A percentile compares a stretch with the other conserved stretches of the same genome.
These are phyloP conservation scores for Nigrospora osmanthi DNA, from an alignment of 2,329 filamentous ascomycete species.

Conservation along the genomic window DNA sequence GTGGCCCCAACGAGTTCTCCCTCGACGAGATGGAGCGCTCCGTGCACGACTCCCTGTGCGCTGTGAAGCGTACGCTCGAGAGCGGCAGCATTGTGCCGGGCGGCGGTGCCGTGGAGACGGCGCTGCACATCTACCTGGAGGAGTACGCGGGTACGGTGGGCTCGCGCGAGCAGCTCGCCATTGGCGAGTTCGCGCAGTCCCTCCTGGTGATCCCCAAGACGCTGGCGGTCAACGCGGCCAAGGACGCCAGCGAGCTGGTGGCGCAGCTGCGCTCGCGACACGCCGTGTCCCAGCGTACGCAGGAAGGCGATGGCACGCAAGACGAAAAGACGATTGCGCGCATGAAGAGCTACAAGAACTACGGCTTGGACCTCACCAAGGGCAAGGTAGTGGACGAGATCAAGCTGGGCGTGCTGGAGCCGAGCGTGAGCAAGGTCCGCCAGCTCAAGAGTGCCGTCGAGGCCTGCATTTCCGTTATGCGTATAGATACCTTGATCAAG, in stretches of 20 bases:
- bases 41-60: slow-evolving; percentile 91
- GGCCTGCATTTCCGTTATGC: slow-evolving; percentile 98
- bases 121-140: slow-evolving; percentile 96
- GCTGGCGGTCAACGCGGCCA: slow-evolving; percentile 91
- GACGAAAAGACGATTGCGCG: slow-evolving; percentile 85
- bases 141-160: slow-evolving; percentile 97
- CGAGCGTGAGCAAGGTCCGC: slow-evolving; percentile 95
- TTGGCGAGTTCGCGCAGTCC: slow-evolving; percentile 93
- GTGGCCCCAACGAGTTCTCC: slow-evolving; percentile 91
- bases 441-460: slow-evolving; percentile 98
- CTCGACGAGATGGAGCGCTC: slow-evolving; percentile 99
- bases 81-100: slow-evolving; percentile 95
- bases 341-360: slow-evolving; percentile 98
- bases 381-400: slow-evolving; percentile 90
- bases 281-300: slow-evolving; percentile 84
- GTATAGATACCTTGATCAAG: slow-evolving; percentile 98
- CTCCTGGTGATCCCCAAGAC: slow-evolving; percentile 95
- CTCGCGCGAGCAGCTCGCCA: slow-evolving; percentile 93
- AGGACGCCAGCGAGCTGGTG: slow-evolving; percentile 90
- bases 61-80: slow-evolving; percentile 94
- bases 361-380: slow-evolving; percentile 82
- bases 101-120: slow-evolving; percentile 96
- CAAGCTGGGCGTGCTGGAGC: slow-evolving; percentile 92
- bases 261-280: slow-evolving; percentile 92
- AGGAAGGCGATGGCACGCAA: slow-evolving; percentile 75